These are phyloP conservation scores for Chalara sp. DNA, from an alignment of 2,329 filamentous ascomycete genomes.

Conservation along the genomic window DNA sequence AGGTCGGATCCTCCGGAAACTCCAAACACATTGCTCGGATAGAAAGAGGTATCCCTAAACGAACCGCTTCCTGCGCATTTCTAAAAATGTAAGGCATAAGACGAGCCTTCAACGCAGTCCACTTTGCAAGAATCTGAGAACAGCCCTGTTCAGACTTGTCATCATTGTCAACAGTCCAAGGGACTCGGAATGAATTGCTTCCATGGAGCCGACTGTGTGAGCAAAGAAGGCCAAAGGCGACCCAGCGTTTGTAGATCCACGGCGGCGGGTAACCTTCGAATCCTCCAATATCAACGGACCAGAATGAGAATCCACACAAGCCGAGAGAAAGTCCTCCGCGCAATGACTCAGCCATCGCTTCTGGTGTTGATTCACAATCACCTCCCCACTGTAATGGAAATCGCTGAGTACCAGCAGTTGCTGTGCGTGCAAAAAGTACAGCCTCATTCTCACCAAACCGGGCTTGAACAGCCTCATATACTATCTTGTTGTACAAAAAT, in stretches of 20 bases:
- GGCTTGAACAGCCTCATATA: slow-evolving; percentile 47
- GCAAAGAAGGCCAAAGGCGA: slow-evolving; percentile 55
- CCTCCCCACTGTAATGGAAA: slow-evolving; percentile 57
- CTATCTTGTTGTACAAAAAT: slow-evolving; percentile 53
- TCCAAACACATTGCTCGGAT: slow-evolving; percentile 53
- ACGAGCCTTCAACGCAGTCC: slow-evolving; percentile 43
- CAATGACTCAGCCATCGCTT: slow-evolving; percentile 55
- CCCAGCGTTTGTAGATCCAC: slow-evolving; percentile 58
- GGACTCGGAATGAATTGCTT: slow-evolving; percentile 53
- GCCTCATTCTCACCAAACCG: slow-evolving; percentile 41
- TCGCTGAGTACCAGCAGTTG: slow-evolving; percentile 50
- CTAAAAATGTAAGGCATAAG: slow-evolving; percentile 52
- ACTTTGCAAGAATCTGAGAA: too few species aligned
- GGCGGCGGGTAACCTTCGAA: slow-evolving; percentile 53
- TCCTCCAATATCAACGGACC: slow-evolving; percentile 56
- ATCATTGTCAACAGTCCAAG: slow-evolving; percentile 56
- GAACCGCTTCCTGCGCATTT: slow-evolving; percentile 41
- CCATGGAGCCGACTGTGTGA: slow-evolving; percentile 54
- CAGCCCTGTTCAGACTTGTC: too few species aligned
- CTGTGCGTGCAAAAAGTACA: slow-evolving; percentile 51
- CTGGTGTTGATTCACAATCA: slow-evolving; percentile 55
- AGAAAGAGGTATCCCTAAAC: slow-evolving; percentile 43
- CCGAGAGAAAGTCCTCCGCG: slow-evolving; percentile 51
- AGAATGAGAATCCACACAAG: slow-evolving; percentile 52
- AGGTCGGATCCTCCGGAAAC: slow-evolving; percentile 52